Base-by-base conservation (phyloP, 1,284 basidiomycete genomes). In the Lignosus rhinocerotis region DNA sequence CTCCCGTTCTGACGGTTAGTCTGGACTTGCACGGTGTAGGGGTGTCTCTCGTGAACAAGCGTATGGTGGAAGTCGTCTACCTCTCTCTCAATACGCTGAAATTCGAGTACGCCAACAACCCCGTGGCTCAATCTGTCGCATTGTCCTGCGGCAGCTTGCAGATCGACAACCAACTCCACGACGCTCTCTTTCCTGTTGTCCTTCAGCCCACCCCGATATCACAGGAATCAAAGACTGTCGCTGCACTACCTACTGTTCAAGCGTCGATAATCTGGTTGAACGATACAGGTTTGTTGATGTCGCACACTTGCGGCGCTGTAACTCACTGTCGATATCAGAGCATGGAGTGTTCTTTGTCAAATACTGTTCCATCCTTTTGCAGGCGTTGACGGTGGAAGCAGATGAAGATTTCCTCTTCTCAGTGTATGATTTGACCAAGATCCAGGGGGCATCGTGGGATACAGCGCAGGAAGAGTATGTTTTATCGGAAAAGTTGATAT, bases 331-430 rank as follows among this genome's bases (percentile, higher is more conserved):
- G 11, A 6, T 30, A 17, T 44, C 25, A 96, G 94, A 91, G 31
- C 97, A 99, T 67, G 97, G 97, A 17, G 97, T 99, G 16, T 77
- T 92, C 41, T 99, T 98, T 73, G 83, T 99, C 77, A 99, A 99
- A 77, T 99, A 99, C 70, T 97, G 94, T 50, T 96, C 95, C 1
- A 84, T 99, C 46, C 76, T 99, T 30, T 77, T 99, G 25, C 97
- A 99, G 71, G 94, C 96, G 14, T 82, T 99, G 75, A 97, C 95
- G 0, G 86, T 99, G 33, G 96, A 99, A 73, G 83, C 94, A 33
- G 97, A 99, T 72, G 98, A 99, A 74, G 97, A 99, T 75, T 91
- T 99, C 66, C 73, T 99, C 52, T 98, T 95, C 69, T 88, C 96
- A 0, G 75, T 99, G 30, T 90, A 96, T 70, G 96, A 99, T 68